Evolutionary conservation across 192 early-diverging fungal species (phyloP).

Genomic region (Gonapodya prolifera): DNA sequence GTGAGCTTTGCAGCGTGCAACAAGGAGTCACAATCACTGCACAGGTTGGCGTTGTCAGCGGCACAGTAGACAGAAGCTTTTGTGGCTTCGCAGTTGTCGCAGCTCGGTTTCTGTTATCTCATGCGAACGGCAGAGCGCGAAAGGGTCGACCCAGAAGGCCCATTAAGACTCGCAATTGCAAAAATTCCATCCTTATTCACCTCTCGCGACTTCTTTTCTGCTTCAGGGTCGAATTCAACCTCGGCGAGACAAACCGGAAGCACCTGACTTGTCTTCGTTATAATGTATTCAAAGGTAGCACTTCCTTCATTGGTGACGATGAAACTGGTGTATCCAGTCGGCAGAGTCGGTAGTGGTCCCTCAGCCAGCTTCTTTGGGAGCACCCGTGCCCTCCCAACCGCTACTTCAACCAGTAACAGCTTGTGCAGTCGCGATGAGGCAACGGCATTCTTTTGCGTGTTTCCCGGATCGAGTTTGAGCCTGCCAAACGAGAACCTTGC

Average conservation of each 20-base stretch:
- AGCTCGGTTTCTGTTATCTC: constrained; percentile 35
- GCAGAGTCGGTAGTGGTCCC: background rate
- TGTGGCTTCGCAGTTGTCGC: constrained; percentile 45
- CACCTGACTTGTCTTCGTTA: constrained; percentile 35
- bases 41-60: constrained; percentile 41
- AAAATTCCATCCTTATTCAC: constrained; percentile 11
- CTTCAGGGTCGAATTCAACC: constrained; percentile 32
- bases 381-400: constrained; percentile 14
- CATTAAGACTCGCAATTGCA: background rate
- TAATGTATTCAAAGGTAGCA: constrained; percentile 22
- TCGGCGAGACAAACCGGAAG: constrained; percentile 38
- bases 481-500: background rate
- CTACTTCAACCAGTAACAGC: background rate
- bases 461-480: background rate
- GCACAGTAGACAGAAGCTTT: constrained; percentile 37
- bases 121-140: too few relatives aligned
- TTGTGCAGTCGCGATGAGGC: background rate
- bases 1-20: constrained; percentile 41
- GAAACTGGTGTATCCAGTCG: background rate
- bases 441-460: background rate
- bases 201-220: constrained; percentile 34
- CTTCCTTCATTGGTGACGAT: background rate
- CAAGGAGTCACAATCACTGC: constrained; percentile 38
- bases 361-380: constrained; percentile 11
- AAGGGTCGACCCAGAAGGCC: background rate